Base-by-base conservation (phyloP, 2,329 filamentous ascomycete genomes). In the Pyricularia sp. region DNA sequence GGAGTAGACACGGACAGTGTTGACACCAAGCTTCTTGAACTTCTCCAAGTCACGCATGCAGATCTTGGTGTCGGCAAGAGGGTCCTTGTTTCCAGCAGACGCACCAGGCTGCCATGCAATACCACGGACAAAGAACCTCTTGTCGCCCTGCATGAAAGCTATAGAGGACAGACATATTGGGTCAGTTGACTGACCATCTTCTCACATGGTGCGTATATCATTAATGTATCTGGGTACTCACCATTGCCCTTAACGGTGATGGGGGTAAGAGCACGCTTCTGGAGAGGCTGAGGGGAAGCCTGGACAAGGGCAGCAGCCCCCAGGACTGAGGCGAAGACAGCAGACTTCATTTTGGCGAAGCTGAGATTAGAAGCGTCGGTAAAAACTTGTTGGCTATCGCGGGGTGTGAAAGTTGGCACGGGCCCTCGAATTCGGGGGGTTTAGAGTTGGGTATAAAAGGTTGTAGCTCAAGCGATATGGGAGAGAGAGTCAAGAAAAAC, bases 1-100 rank as follows among this genome's bases (percentile, higher is more conserved):
- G 20, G 91, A 93, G 85, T 97, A 97, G 71, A 97, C 91, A 79
- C 94, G 93, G 77, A 97, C 85, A 30, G 93, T 93, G 84, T 97
- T 97, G 81, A 97, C 83, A 66, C 93, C 93, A 67, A 97, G 85
- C 73, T 93, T 86, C 83, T 92, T 87, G 88, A 97, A 97, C 77
- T 92, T 84, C 67, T 82, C 80, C 74, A 97, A 90, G 76, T 97
- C 93, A 72, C 93, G 90, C 78, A 87, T 85, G 86, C 94, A 97
- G 75, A 84, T 81, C 3, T 79, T 79, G 28, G 82, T 76, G 74
- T 96, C 89, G 71, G 92, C 89, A 68, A 97, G 89, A 70, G 93
- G 93, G 77, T 97, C 93, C n/a, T 73, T 68, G 73, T 82, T 81
- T 70, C 78, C 78, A 2, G 85, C 83, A 31, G 85, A 84, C 71